These are phyloP conservation scores for Neonectria neomacrospora DNA, from an alignment of 2,329 filamentous ascomycete species.

Conservation along the genomic window DNA sequence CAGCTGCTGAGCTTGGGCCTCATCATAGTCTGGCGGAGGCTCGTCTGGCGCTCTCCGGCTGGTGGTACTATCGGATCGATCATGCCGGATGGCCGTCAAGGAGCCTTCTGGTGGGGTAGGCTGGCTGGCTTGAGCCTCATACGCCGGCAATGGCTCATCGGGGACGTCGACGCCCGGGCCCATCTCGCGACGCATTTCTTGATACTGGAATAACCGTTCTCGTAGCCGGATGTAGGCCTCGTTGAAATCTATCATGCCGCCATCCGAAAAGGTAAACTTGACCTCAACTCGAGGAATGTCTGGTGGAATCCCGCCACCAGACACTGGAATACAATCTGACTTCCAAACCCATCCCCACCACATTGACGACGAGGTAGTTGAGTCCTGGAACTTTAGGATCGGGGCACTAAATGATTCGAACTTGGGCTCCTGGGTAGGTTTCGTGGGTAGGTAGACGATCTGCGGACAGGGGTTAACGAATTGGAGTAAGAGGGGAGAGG, in stretches of 20 bases:
- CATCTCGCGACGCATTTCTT: conserved; percentile 77
- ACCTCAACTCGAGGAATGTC: conserved; percentile 79
- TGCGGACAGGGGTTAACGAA: conserved; percentile 49
- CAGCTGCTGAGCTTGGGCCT: conserved; percentile 80
- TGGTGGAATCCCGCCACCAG: conserved; percentile 83
- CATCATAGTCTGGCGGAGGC: conserved; percentile 91
- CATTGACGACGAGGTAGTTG: conserved; percentile 80
- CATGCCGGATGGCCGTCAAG: conserved; percentile 40
- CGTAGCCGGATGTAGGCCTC: conserved; percentile 84
- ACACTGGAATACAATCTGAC: conserved; percentile 80
- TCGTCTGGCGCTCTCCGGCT: conserved; percentile 68
- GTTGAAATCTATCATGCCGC: conserved; percentile 93
- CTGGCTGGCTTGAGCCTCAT: conserved; percentile 68
- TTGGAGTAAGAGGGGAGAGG: conserved; percentile 19
- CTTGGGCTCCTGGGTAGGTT: conserved; percentile 66
- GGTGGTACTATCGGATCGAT: conserved; percentile 51
- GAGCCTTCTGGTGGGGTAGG: conserved; percentile 41
- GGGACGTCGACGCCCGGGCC: conserved; percentile 75
- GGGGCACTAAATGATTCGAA: conserved; percentile 92
- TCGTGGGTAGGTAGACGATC: conserved; percentile 87
- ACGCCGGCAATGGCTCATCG: conserved; percentile 88
- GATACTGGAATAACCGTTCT: conserved; percentile 82
- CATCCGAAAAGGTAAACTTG: conserved; percentile 91
- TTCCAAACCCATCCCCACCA: conserved; percentile 96
- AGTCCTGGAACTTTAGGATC: conserved; percentile 87